A percentile compares a stretch with the other conserved stretches of the same genome.
These are phyloP conservation scores for Oldenlandia corymbosa DNA, from an alignment of 257 asterid genomes.

Conservation along the genomic window DNA sequence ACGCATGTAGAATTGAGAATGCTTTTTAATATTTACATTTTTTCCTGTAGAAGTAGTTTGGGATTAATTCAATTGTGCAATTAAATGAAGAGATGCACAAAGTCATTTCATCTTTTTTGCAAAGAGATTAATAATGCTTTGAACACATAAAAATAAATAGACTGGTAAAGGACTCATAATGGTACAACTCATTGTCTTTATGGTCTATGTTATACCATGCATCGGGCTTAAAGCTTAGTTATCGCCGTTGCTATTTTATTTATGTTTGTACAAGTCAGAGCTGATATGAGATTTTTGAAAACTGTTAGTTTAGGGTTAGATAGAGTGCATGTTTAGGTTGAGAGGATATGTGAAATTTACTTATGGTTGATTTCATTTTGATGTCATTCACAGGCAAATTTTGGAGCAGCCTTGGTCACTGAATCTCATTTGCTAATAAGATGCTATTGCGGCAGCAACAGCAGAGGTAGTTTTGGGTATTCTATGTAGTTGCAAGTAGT, in stretches of 20 bases:
- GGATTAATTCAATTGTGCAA: not conserved
- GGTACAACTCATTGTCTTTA: not conserved
- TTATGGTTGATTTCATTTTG: not conserved
- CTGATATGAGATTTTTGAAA: not conserved
- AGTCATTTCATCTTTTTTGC: no score
- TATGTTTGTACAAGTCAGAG: not conserved
- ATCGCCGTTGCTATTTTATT: no score
- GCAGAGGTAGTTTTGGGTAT: conserved; percentile 89
- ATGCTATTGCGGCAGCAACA: conserved; percentile 75
- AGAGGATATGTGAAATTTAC: not conserved
- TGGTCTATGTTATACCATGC: no score
- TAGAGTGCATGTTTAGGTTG: not conserved
- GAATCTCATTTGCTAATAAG: conserved; percentile 50
- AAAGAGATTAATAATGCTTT: no score
- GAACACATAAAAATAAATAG: not conserved
- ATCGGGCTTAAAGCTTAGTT: not conserved
- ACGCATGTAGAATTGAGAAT: not conserved
- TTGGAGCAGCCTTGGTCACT: conserved; percentile 38
- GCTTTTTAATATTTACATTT: not conserved
- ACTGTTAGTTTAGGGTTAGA: not conserved
- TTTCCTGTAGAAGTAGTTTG: not conserved
- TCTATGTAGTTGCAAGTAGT: no score
- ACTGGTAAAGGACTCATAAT: not conserved
- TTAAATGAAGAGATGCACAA: no score
- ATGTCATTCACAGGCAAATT: conserved; percentile 39